Base-by-base conservation (phyloP, 106 monocot genomes). In the Platanthera zijinensis region DNA sequence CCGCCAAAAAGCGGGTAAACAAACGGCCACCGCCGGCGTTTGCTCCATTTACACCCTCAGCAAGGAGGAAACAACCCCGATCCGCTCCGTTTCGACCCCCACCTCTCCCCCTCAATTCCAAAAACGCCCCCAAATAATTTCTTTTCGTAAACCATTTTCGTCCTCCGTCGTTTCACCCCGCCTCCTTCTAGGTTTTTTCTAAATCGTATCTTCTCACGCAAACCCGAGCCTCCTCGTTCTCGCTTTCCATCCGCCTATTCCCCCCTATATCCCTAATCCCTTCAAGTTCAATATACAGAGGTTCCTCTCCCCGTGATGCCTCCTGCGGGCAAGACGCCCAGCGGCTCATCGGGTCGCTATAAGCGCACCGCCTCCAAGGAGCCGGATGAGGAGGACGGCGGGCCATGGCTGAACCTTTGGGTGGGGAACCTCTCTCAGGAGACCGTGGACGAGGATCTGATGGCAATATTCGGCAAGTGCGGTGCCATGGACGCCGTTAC, bases 401-500 rank as follows among this genome's bases (percentile, higher is more conserved):
- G 28, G n/a, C 79, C 84, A 51, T 82, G 87, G 39, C 52, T 62
- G 74, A 85, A 83, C 17, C 94, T 99, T 45, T 99, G 89, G 86
- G 84, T 94, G n/a, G 92, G 94, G 6, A 85, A 87, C 63, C 88
- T 99, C 39, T 73, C 89, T 1, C 13, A 82, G 74, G 84, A 84
- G 76, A 86, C 85, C 13, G 52, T 78, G 3, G 88, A 90, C 57
- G 67, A 77, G 72, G 97, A 99, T 19, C 77, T 99, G 53, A 85
- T 86, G 83, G 83, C 83, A 28, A 51, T 88, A 8, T 88, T 99
- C 75, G 52, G 54, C 4, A 74, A 84, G 14, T 81, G 83, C 77
- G 91, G 86, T 6, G 88, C 85, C 8, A 74, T 99, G 17, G 97
- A 99, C 68, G 83, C 91, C 77, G 76, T 80, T 48, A 82, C 85